These are phyloP conservation scores for Cladophialophora chaetospira DNA, from an alignment of 2,329 filamentous ascomycete species.

Conservation along the genomic window DNA sequence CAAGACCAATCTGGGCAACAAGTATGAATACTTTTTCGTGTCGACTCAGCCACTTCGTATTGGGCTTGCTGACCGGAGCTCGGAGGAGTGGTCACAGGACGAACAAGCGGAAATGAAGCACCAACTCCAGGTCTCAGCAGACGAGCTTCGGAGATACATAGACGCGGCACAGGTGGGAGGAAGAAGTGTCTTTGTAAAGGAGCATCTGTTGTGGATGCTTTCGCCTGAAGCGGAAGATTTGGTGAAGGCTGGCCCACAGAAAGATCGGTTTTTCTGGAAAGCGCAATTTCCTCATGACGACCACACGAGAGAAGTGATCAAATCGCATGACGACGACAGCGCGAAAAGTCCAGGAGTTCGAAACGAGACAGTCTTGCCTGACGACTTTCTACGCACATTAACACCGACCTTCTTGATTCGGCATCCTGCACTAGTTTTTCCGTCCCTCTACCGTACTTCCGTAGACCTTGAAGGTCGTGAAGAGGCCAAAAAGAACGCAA, in stretches of 20 bases:
- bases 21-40: slow-evolving; percentile 38
- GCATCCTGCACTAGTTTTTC: slow-evolving; percentile 44
- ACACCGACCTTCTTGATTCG: slow-evolving; percentile 42
- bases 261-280: slow-evolving; percentile 23
- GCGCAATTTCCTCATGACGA: slow-evolving; percentile 14
- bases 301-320: neutral
- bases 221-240: slow-evolving; percentile 19
- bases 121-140: slow-evolving; percentile 35
- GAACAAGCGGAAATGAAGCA: slow-evolving; percentile 33
- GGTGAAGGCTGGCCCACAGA: neutral
- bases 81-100: slow-evolving; percentile 36
- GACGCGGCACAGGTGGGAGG: slow-evolving; percentile 31
- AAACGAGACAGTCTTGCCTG: slow-evolving; percentile 41
- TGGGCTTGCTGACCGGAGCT: slow-evolving; percentile 28
- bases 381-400: slow-evolving; percentile 40
- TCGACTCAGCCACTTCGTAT: slow-evolving; percentile 16
- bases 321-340: neutral
- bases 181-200: slow-evolving; percentile 41
- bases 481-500: slow-evolving; percentile 21
- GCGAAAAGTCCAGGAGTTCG: slow-evolving; percentile 17
- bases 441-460: slow-evolving; percentile 42
- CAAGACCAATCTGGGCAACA: slow-evolving; percentile 15
- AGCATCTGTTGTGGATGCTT: slow-evolving; percentile 37
- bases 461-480: slow-evolving; percentile 26
- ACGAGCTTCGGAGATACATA: slow-evolving; percentile 35